Conservation (phyloP, 2,329 filamentous ascomycete genomes). For the Fusarium algeriense region DNA sequence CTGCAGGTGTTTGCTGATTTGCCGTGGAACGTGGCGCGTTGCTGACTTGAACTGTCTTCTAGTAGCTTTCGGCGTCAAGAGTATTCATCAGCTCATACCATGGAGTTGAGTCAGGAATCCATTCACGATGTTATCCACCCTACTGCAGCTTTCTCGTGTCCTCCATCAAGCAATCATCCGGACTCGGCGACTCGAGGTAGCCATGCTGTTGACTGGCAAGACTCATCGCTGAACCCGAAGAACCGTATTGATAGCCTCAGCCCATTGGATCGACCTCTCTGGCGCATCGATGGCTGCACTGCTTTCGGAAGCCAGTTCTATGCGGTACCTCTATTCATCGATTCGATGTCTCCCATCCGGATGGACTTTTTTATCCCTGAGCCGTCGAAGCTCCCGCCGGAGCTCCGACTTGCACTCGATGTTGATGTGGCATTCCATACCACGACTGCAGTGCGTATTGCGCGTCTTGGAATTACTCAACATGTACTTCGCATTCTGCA, state of each 20-base stretch:
- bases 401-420: constrained; percentile 60
- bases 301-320: constrained; percentile 70
- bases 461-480: constrained; percentile 63
- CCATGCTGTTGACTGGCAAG: constrained; percentile 55
- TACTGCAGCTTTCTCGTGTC: constrained; percentile 63
- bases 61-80: constrained; percentile 15
- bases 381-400: constrained; percentile 55
- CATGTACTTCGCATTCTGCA: constrained; percentile 68
- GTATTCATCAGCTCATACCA: constrained; percentile 46
- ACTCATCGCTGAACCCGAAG: constrained; percentile 68
- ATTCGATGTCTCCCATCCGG: constrained; percentile 61
- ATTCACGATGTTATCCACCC: constrained; percentile 70
- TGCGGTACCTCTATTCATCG: constrained; percentile 65
- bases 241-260: constrained; percentile 70
- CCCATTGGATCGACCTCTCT: constrained; percentile 58
- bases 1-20: constrained; percentile 37
- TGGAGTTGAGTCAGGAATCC: constrained; percentile 66
- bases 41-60: constrained; percentile 22
- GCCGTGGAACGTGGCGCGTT: constrained; percentile 29
- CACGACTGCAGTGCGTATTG: constrained; percentile 62
- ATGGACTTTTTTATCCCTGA: constrained; percentile 71
- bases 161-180: constrained; percentile 1
- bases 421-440: constrained; percentile 67
- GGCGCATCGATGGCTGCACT: constrained; percentile 70
- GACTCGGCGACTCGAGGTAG: constrained; percentile 4